Percentiles rank a stretch among this genome's conserved stretches.
Evolutionary conservation across 2,329 filamentous ascomycete genomes (phyloP).

Genomic region (Lecanicillium sp.): DNA sequence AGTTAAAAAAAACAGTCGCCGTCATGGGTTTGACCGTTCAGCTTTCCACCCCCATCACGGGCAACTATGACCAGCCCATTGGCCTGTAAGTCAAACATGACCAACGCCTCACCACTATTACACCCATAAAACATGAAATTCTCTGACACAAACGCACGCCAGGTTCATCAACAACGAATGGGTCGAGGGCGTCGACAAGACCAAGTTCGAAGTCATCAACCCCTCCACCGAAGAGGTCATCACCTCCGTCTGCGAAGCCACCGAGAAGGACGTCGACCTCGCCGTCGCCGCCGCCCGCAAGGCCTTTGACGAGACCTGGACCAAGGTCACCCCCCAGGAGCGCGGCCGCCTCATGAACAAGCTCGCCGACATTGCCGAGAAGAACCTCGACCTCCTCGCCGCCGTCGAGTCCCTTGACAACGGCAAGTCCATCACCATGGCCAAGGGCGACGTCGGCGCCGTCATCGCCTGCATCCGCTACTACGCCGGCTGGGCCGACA

Average conservation of each 20-base stretch:
- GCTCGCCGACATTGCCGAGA: slow-evolving; percentile 74
- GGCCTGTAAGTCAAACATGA: slow-evolving; percentile 57
- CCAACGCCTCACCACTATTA: no score
- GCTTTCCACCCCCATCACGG: slow-evolving; percentile 63
- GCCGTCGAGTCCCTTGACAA: slow-evolving; percentile 85
- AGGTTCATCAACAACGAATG: slow-evolving; percentile 94
- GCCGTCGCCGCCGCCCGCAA: slow-evolving; percentile 81
- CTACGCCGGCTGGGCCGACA: slow-evolving; percentile 80
- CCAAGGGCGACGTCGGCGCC: slow-evolving; percentile 66
- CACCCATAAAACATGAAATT: slow-evolving; percentile 2
- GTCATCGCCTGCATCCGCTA: slow-evolving; percentile 68
- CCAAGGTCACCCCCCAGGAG: slow-evolving; percentile 59
- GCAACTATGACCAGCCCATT: slow-evolving; percentile 52
- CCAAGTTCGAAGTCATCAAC: slow-evolving; percentile 91
- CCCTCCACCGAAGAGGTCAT: slow-evolving; percentile 80
- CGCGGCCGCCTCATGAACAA: slow-evolving; percentile 66
- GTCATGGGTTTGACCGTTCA: slow-evolving; percentile 48
- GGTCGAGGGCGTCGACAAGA: slow-evolving; percentile 70
- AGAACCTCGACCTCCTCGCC: slow-evolving; percentile 69
- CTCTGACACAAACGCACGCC: slow-evolving; percentile 9
- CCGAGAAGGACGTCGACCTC: slow-evolving; percentile 77
- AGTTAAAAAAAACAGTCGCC: slow-evolving; percentile 21
- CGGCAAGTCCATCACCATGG: slow-evolving; percentile 73
- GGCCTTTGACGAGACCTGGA: slow-evolving; percentile 73
- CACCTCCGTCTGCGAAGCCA: slow-evolving; percentile 74